These are phyloP conservation scores for Wickerhamomyces kurtzmanii DNA, from an alignment of 805 yeast species.

Conservation along the genomic window DNA sequence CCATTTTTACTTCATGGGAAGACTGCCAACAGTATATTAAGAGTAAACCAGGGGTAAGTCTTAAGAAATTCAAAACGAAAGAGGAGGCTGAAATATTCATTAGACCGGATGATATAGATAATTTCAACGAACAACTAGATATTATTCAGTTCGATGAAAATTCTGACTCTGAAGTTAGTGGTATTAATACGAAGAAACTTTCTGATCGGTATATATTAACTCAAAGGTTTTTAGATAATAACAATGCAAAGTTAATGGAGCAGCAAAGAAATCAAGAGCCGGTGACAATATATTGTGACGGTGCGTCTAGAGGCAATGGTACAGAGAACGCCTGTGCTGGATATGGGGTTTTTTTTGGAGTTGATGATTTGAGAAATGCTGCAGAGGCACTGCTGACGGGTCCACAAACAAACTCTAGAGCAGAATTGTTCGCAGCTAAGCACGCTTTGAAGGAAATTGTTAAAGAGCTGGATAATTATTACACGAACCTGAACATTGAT, in stretches of 20 bases:
- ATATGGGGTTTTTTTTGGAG: constrained; percentile 67
- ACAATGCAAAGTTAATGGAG: constrained; percentile 1
- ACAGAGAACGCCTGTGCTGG: constrained; percentile 40
- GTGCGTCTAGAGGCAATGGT: constrained; percentile 63
- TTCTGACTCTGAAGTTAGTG: no score
- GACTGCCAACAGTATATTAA: neutral
- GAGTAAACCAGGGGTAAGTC: neutral
- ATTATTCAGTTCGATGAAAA: no score
- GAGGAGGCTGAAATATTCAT: constrained; percentile 1
- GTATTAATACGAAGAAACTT: no score
- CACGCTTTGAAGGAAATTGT: constrained; percentile 39
- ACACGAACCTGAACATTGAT: constrained; percentile 7
- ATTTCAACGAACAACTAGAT: no score
- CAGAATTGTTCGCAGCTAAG: constrained; percentile 64
- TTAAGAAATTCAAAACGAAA: constrained; percentile 1
- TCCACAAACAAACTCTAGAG: constrained; percentile 67
- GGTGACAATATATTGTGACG: constrained; percentile 57
- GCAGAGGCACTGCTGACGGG: constrained; percentile 38
- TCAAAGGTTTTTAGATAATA: constrained; percentile 1
- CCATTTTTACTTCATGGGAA: neutral
- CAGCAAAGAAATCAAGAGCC: constrained; percentile 3
- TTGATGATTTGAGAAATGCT: constrained; percentile 39
- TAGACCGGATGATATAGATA: constrained; percentile 4
- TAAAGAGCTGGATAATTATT: constrained; percentile 19
- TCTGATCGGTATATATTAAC: no score